Percentiles rank a stretch among this genome's conserved stretches.
These are phyloP conservation scores for Cryphonectria radicalis DNA, from an alignment of 2,329 filamentous ascomycete genomes.

Conservation along the genomic window DNA sequence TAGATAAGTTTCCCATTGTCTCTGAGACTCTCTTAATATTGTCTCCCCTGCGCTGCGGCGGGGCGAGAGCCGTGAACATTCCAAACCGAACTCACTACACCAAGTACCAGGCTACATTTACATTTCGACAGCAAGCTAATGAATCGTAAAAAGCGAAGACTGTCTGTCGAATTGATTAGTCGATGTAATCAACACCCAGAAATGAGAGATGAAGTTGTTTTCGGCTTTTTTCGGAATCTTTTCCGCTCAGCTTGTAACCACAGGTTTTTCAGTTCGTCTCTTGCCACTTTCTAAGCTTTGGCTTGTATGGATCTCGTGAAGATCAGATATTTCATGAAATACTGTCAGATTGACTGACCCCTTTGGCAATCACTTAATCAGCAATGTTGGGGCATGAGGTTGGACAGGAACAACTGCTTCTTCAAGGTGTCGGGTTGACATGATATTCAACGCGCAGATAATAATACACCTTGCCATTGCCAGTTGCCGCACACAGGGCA, in stretches of 20 bases:
- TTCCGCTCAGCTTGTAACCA: background rate
- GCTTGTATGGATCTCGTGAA: background rate
- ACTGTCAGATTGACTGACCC: background rate
- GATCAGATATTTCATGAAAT: background rate
- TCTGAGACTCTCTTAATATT: constrained; percentile 20
- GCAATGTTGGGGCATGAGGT: background rate
- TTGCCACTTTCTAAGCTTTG: background rate
- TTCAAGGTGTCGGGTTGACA: background rate
- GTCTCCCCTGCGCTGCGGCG: constrained; percentile 2
- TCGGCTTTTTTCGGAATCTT: background rate
- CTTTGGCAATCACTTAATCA: background rate
- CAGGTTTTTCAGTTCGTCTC: background rate
- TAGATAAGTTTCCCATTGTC: constrained; percentile 22
- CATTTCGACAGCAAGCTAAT: background rate
- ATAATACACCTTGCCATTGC: background rate
- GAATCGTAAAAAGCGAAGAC: no score
- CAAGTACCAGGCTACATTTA: background rate
- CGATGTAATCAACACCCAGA: background rate
- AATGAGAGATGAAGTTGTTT: background rate
- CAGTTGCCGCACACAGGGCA: background rate
- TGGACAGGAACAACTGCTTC: background rate
- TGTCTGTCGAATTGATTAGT: background rate
- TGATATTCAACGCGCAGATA: background rate
- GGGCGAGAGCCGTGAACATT: background rate
- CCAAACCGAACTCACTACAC: background rate